Conservation (phyloP, 1,284 basidiomycete genomes). For the Pisolithus thermaeus region DNA sequence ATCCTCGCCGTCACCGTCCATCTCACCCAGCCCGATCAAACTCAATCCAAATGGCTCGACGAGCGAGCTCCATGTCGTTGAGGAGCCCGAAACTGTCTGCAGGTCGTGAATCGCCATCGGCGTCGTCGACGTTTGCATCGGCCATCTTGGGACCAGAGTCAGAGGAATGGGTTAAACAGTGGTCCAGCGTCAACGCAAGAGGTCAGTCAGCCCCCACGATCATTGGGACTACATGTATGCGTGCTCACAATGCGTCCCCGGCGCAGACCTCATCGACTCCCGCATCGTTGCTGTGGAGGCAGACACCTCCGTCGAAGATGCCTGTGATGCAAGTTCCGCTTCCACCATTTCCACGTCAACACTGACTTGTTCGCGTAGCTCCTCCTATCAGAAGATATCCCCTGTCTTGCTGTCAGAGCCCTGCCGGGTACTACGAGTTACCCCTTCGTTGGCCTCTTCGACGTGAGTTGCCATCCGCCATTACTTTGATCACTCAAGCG, state of each 20-base stretch:
- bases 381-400: constrained; percentile 54
- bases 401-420: constrained; percentile 59
- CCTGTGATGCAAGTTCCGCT: constrained; percentile 57
- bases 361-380: constrained; percentile 35
- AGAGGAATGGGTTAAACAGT: constrained; percentile 53
- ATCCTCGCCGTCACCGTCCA: background rate
- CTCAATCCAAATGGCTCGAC: constrained; percentile 8
- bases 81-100: constrained; percentile 11
- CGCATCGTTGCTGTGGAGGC: constrained; percentile 58
- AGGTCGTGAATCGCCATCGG: constrained; percentile 17
- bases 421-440: constrained; percentile 22
- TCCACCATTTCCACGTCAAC: background rate
- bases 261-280: constrained; percentile 58
- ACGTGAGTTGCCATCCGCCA: constrained; percentile 41
- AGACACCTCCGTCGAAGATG: constrained; percentile 68
- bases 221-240: background rate
- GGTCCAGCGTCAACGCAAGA: constrained; percentile 49
- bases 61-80: constrained; percentile 17
- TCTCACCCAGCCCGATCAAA: constrained; percentile 7
- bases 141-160: constrained; percentile 33
- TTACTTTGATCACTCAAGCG: constrained; percentile 1
- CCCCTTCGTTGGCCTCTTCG: constrained; percentile 62
- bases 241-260: background rate
- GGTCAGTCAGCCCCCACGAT: constrained; percentile 31
- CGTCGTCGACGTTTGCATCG: constrained; percentile 9